A percentile compares a stretch with the other conserved stretches of the same genome.
Conservation (phyloP, 2,329 filamentous ascomycete species). For the Cephalotrichum gorgonifer region DNA sequence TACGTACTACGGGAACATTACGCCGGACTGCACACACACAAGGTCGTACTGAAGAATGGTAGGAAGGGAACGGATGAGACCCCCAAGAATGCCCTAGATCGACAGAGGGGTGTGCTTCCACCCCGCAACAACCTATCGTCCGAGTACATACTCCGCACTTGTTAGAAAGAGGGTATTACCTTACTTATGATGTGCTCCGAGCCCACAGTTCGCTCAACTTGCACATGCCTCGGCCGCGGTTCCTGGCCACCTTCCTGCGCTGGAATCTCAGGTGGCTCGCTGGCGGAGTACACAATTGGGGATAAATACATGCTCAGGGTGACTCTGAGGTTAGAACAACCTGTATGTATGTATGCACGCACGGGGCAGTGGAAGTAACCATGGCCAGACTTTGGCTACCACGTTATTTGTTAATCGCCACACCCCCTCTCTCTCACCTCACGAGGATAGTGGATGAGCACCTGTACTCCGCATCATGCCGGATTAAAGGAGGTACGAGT, state of each 20-base stretch:
- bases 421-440: neutral
- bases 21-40: neutral
- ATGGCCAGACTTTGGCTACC: neutral
- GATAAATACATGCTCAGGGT: no score
- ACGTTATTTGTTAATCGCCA: neutral
- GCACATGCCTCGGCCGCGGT: no score
- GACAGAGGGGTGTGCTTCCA: neutral
- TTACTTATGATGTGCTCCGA: no score
- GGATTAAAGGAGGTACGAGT: no score
- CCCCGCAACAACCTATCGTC: neutral
- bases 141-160: no score
- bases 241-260: no score
- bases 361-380: neutral
- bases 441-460: neutral
- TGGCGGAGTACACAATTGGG: no score
- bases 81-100: neutral
- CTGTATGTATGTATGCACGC: neutral
- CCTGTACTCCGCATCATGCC: no score
- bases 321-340: no score
- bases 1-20: neutral
- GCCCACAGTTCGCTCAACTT: no score
- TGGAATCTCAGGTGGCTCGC: no score
- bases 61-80: neutral
- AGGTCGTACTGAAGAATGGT: neutral
- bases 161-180: no score